These are phyloP conservation scores for Sporothrix variecibatus DNA, from an alignment of 2,329 filamentous ascomycete species.

Conservation along the genomic window DNA sequence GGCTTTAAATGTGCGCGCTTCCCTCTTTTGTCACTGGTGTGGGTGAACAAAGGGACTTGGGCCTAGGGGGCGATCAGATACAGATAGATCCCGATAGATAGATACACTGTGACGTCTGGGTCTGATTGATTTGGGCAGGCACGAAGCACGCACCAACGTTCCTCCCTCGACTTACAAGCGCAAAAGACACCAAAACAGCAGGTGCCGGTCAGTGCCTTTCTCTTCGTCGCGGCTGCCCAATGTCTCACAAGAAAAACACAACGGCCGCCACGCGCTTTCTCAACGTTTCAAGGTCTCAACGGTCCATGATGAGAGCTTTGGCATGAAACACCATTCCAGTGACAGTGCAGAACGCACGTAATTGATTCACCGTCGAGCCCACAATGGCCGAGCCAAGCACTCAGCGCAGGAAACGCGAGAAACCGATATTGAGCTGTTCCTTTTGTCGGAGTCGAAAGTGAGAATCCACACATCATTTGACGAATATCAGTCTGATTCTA, in stretches of 20 bases:
- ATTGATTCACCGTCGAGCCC: not conserved
- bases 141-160: slow-evolving; percentile 13
- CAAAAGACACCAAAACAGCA: slow-evolving; percentile 15
- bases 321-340: slow-evolving; percentile 11
- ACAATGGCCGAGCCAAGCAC: not conserved
- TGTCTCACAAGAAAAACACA: slow-evolving; percentile 12
- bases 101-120: not conserved
- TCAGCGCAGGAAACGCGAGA: not conserved
- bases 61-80: not conserved
- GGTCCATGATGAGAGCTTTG: not conserved
- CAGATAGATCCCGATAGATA: not conserved
- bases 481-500: too few species aligned
- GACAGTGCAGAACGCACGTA: not conserved
- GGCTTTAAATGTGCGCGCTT: slow-evolving; percentile 17
- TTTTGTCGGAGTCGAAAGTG: slow-evolving; percentile 2
- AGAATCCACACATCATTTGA: not conserved
- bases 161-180: not conserved
- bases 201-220: not conserved
- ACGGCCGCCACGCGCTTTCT: not conserved
- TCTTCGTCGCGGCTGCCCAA: slow-evolving; percentile 16
- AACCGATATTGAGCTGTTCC: not conserved
- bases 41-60: not conserved
- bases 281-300: not conserved
- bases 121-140: not conserved
- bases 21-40: slow-evolving; percentile 13